These are phyloP conservation scores for Gossypium sturtianum DNA, from an alignment of 345 rosid genomes.

Conservation along the genomic window DNA sequence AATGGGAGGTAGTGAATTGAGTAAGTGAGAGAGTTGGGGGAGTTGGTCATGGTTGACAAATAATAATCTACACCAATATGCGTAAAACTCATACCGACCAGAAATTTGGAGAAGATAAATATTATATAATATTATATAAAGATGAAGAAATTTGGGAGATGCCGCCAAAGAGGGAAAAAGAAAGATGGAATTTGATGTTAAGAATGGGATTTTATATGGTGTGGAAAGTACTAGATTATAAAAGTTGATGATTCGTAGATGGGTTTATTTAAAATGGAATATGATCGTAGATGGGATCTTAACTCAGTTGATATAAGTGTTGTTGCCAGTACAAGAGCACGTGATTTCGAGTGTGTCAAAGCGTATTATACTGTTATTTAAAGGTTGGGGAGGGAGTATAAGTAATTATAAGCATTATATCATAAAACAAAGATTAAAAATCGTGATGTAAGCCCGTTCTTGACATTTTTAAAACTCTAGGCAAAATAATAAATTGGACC, in stretches of 20 bases:
- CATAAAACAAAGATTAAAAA: too few species aligned
- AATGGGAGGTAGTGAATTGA: constrained; percentile 2
- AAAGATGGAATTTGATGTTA: too few species aligned
- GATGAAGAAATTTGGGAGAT: too few species aligned
- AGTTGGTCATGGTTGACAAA: constrained; percentile 34
- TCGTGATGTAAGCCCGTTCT: rapidly evolving
- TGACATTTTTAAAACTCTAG: rapidly evolving
- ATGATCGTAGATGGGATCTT: background rate
- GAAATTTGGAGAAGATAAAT: background rate
- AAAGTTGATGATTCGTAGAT: too few species aligned
- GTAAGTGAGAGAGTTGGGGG: constrained; percentile 26
- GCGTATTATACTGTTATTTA: too few species aligned
- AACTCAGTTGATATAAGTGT: too few species aligned
- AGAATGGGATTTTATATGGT: constrained; percentile 9
- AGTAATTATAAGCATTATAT: too few species aligned
- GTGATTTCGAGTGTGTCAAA: too few species aligned
- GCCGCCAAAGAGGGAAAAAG: too few species aligned
- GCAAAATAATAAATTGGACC: too few species aligned
- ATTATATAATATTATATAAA: background rate
- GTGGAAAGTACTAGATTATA: background rate
- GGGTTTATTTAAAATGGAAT: too few species aligned
- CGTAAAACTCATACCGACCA: constrained; percentile 17
- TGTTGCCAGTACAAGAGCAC: rapidly evolving
- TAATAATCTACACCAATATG: constrained; percentile 6
- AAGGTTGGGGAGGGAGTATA: too few species aligned